Percentiles rank a stretch among this genome's conserved stretches.
These are phyloP conservation scores for Ceratobasidium sp. DNA, from an alignment of 1,284 basidiomycete species.

Conservation along the genomic window DNA sequence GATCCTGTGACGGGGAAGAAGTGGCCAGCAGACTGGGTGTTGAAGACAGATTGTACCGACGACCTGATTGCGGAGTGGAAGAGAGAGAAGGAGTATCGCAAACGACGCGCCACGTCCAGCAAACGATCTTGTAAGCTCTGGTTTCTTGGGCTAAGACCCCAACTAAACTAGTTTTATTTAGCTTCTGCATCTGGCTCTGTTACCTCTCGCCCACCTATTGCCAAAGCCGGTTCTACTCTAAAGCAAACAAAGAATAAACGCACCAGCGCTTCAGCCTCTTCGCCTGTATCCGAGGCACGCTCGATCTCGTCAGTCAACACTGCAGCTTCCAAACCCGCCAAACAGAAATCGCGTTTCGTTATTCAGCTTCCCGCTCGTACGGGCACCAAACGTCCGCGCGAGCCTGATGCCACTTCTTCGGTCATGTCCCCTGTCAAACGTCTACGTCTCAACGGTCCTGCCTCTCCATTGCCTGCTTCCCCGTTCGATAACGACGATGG, in stretches of 20 bases:
- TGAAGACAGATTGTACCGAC: slow-evolving; percentile 38
- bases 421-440: slow-evolving; percentile 15
- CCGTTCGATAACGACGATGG: slow-evolving; percentile 34
- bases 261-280: background rate
- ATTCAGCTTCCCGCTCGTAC: slow-evolving; percentile 1
- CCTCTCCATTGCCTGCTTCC: slow-evolving; percentile 19
- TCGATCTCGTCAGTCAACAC: background rate
- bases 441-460: slow-evolving; percentile 14
- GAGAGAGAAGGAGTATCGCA: slow-evolving; percentile 31
- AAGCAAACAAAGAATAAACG: background rate
- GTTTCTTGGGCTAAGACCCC: background rate
- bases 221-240: background rate
- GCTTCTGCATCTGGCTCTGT: slow-evolving; percentile 4
- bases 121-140: slow-evolving; percentile 16
- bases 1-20: slow-evolving; percentile 34
- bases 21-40: slow-evolving; percentile 39
- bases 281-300: background rate
- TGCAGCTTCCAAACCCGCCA: background rate
- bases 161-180: background rate
- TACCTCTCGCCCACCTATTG: background rate
- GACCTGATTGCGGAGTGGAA: slow-evolving; percentile 41
- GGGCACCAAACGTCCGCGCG: slow-evolving; percentile 17
- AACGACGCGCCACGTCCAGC: background rate
- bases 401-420: background rate
- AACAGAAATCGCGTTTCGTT: background rate